Conservation (phyloP, 202 grass and related monocot genomes). For the Setaria viridis region DNA sequence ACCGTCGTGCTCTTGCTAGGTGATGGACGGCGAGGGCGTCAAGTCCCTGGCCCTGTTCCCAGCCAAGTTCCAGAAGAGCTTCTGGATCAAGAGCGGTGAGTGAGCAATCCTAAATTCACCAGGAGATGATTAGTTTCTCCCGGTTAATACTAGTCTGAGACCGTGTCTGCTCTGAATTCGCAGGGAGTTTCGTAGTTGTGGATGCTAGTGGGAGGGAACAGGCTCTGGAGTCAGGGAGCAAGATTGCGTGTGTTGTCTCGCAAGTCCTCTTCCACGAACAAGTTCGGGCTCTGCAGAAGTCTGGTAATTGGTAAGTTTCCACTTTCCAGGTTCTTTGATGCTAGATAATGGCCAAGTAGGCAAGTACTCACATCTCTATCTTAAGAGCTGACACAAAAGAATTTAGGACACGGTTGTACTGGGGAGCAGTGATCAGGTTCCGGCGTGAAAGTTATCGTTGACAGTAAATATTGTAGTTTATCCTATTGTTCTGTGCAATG, state of each 20-base stretch:
- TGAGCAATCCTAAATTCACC: not conserved
- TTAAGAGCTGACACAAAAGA: not conserved
- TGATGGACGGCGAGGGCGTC: slow-evolving; percentile 70
- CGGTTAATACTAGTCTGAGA: not conserved
- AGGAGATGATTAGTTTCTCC: not conserved
- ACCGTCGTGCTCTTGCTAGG: slow-evolving; percentile 54
- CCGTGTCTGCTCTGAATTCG: slow-evolving; percentile 15
- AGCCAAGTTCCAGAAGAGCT: slow-evolving; percentile 94
- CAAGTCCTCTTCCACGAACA: slow-evolving; percentile 88
- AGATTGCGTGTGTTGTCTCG: slow-evolving; percentile 80
- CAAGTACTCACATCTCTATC: not conserved
- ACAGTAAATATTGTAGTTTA: not conserved
- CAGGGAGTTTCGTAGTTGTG: slow-evolving; percentile 84
- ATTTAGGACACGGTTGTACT: not conserved
- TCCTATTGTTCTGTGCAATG: not conserved
- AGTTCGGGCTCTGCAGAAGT: slow-evolving; percentile 70
- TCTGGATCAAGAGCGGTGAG: slow-evolving; percentile 95
- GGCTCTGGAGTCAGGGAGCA: slow-evolving; percentile 89
- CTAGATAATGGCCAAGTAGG: not conserved
- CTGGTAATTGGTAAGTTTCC: slow-evolving; percentile 60
- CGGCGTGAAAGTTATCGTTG: not conserved
- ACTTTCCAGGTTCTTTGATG: not conserved
- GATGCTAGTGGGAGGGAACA: slow-evolving; percentile 82
- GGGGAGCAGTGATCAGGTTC: not conserved
- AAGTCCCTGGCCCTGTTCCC: slow-evolving; percentile 88